Base-by-base conservation (phyloP, 2,329 filamentous ascomycete genomes). In the Pseudocercospora eumusae region DNA sequence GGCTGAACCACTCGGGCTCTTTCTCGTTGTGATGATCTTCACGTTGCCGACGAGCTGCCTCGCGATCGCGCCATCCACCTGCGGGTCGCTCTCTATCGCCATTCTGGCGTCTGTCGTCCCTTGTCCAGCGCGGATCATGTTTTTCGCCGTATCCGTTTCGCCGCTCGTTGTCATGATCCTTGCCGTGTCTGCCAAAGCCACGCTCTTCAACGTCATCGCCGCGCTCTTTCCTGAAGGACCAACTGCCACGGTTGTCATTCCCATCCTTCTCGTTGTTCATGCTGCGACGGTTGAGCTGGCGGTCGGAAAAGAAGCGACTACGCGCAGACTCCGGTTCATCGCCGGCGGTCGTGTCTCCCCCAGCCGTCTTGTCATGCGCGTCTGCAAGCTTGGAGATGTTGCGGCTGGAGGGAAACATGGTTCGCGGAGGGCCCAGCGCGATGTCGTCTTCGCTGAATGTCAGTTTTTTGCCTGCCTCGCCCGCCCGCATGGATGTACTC, bases 1-100 rank as follows among this genome's bases (percentile, higher is more conserved):
- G 83, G 45, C 95, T 92, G 76, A 96, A 83, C 93, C 93, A 96
- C 76, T 96, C 93, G 4, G 93, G 93, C 56, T 96, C 91, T 66
- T 90, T 87, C 73, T 96, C 92, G 66, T 84, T 78, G 61, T 84
- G 83, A 33, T 84, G 83, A 33, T 82, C 82, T 49, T 76, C 76
- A 57, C 79, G 77, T 53, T 70, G 74, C 6, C 64, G 59, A 33
- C 62, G 59, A 71, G 66, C 64, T 53, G 66, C 65, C 64, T 75
- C 71, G 58, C 78, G 57, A 71, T 81, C 79, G 27, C 85, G 82
- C 80, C 88, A 88, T 68, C 91, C 89, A 56, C 84, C 79, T 52
- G 59, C 47, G 11, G 52, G 52, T 28, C 52, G 27, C 20, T 80
- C 76, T 27, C 78, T 77, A 21, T 80, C 80, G 45, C 78, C 67